Conservation (phyloP, 768 basidiomycete species). For the Mycena haematopus region DNA sequence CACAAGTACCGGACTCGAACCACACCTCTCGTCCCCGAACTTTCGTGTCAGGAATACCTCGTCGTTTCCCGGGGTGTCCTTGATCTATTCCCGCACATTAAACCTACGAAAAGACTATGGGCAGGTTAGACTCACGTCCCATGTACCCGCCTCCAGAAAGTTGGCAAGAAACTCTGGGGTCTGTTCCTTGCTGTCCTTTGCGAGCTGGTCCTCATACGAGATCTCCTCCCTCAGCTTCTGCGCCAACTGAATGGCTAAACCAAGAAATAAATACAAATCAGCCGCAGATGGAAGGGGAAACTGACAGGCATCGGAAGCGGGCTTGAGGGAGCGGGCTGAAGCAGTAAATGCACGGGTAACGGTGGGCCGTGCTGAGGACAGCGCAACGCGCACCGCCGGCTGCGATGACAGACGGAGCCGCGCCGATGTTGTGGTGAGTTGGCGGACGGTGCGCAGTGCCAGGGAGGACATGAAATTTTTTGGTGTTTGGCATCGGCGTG, state of each 20-base stretch:
- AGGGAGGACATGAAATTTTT: not conserved
- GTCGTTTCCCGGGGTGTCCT: constrained; percentile 74
- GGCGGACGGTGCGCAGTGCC: constrained; percentile 16
- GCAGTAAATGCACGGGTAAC: constrained; percentile 9
- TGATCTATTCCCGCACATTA: constrained; percentile 53
- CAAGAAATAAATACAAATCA: not conserved
- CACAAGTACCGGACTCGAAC: not conserved
- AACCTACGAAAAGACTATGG: constrained; percentile 19
- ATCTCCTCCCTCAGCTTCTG: constrained; percentile 83
- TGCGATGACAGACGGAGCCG: not conserved
- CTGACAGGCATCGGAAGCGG: not conserved
- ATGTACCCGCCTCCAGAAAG: constrained; percentile 76
- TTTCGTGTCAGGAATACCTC: constrained; percentile 81
- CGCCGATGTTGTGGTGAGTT: not conserved
- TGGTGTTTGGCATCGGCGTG: constrained; percentile 10
- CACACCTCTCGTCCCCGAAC: constrained; percentile 90
- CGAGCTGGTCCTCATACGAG: constrained; percentile 64
- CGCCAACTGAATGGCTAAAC: constrained; percentile 61
- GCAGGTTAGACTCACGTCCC: constrained; percentile 61
- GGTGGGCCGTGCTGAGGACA: not conserved
- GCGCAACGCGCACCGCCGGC: not conserved
- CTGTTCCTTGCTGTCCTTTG: constrained; percentile 47
- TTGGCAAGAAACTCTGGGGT: constrained; percentile 78
- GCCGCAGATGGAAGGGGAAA: too few relatives aligned
- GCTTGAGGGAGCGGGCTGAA: not conserved